Conservation (phyloP, 2,329 filamentous ascomycete species). For the Ascochyta lentis region DNA sequence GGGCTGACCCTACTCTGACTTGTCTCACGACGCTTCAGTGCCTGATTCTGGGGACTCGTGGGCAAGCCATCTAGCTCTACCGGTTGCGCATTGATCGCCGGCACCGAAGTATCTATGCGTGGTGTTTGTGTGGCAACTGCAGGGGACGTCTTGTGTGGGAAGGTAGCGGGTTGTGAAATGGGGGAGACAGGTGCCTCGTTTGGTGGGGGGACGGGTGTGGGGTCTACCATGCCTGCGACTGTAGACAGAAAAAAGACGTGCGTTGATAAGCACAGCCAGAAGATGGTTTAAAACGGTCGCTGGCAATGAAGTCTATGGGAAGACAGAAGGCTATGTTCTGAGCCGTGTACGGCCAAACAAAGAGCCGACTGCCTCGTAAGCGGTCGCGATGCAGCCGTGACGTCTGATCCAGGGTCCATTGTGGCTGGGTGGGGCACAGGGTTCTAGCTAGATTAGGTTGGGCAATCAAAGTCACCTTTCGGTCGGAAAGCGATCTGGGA, state of each 20-base stretch:
- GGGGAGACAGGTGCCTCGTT: slow-evolving; percentile 31
- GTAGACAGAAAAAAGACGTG: background rate
- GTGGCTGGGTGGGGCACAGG: slow-evolving; percentile 18
- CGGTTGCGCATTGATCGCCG: slow-evolving; percentile 52
- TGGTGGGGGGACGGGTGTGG: slow-evolving; percentile 27
- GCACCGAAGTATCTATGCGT: slow-evolving; percentile 48
- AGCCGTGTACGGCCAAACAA: slow-evolving; percentile 18
- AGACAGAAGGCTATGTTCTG: background rate
- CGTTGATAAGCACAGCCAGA: background rate
- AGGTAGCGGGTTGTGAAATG: slow-evolving; percentile 25
- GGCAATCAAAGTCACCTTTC: background rate
- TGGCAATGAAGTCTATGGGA: background rate
- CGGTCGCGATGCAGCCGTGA: slow-evolving; percentile 20
- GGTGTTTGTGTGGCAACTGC: slow-evolving; percentile 36
- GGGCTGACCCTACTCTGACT: slow-evolving; percentile 22
- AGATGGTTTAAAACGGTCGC: background rate
- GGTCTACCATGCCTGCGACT: slow-evolving; percentile 13
- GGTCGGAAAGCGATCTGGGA: background rate
- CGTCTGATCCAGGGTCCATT: slow-evolving; percentile 22
- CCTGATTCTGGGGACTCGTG: slow-evolving; percentile 34
- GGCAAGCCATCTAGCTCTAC: slow-evolving; percentile 53
- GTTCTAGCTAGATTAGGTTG: slow-evolving; percentile 13
- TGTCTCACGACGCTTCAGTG: slow-evolving; percentile 30
- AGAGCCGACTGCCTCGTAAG: slow-evolving; percentile 22
- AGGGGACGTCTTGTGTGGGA: slow-evolving; percentile 37